phyloP scores from a whole-genome alignment of 176 grass and related monocot genomes.

The Ananas comosus region DNA sequence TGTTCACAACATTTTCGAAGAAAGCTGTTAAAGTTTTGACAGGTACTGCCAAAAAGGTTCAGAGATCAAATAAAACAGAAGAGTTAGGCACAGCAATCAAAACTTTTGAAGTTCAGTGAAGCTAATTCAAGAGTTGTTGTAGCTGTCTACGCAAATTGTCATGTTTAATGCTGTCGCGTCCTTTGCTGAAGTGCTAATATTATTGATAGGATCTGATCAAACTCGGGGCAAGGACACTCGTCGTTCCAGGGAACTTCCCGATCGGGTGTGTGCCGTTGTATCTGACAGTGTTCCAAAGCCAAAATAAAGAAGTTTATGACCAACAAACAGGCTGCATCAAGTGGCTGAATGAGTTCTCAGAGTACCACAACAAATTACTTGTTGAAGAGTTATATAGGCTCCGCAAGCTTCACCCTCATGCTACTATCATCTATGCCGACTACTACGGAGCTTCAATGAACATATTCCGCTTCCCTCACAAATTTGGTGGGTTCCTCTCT shows the following conservation, averaged over 20 bases:
- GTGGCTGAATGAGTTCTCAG: conserved; percentile 69
- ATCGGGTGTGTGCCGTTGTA: conserved; percentile 67
- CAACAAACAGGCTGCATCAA: conserved; percentile 65
- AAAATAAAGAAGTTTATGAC: conserved; percentile 59
- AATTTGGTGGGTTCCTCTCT: conserved; percentile 41
- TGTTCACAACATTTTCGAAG: no score
- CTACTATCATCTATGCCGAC: conserved; percentile 62
- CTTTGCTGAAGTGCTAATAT: background rate
- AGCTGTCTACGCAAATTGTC: background rate
- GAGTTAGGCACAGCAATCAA: no score
- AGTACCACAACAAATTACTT: conserved; percentile 66
- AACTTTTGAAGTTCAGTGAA: no score
- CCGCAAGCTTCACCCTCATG: conserved; percentile 36
- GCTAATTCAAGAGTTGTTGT: background rate
- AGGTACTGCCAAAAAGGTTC: no score
- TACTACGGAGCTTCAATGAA: conserved; percentile 69
- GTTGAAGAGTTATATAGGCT: conserved; percentile 35
- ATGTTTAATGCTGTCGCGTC: background rate
- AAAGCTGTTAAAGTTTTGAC: no score
- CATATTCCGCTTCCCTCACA: conserved; percentile 39
- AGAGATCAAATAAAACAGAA: no score
- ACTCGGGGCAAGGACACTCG: conserved; percentile 62
- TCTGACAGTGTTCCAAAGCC: conserved; percentile 49
- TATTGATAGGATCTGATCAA: conserved; percentile 57
- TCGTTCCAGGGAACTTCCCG: conserved; percentile 83